Evolutionary conservation across 257 asterid genomes (phyloP).

Genomic region (Nicotiana tomentosiformis): DNA sequence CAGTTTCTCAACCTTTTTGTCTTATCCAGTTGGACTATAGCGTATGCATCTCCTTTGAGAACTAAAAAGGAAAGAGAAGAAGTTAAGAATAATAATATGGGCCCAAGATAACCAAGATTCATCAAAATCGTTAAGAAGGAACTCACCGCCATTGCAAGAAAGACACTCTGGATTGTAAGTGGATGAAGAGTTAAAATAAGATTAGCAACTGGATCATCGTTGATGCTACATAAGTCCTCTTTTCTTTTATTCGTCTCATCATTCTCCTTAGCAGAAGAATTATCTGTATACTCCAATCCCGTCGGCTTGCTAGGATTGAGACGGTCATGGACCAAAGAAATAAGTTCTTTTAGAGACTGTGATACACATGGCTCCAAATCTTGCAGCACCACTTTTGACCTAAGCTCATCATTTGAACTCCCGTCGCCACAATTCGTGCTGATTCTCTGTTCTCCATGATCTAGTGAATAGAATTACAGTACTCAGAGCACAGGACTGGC

Average conservation of each 20-base stretch:
- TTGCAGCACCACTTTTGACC: constrained; percentile 34
- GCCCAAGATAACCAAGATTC: not conserved
- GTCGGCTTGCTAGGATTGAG: constrained; percentile 43
- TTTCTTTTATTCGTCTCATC: constrained; percentile 25
- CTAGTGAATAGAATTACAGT: constrained; percentile 25
- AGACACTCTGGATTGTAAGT: constrained; percentile 47
- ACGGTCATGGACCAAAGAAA: constrained; percentile 58
- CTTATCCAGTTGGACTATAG: not conserved
- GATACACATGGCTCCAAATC: constrained; percentile 59
- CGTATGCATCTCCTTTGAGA: constrained; percentile 14
- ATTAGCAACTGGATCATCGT: constrained; percentile 68
- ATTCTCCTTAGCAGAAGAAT: constrained; percentile 29
- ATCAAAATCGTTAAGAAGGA: not conserved
- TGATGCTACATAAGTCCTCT: constrained; percentile 36
- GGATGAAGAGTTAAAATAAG: constrained; percentile 72
- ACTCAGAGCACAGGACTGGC: constrained; percentile 5
- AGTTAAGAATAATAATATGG: constrained; percentile 1
- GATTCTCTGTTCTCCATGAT: constrained; percentile 21
- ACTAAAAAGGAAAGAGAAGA: constrained; percentile 10
- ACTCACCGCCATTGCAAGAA: constrained; percentile 84
- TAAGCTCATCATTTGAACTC: constrained; percentile 27
- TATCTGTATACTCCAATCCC: constrained; percentile 25
- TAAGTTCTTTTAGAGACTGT: constrained; percentile 61
- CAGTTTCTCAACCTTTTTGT: not conserved
- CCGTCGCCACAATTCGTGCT: constrained; percentile 24